Percentiles rank a stretch among this genome's conserved stretches.
Evolutionary conservation across 345 rosid genomes (phyloP).

Genomic region (Passiflora organensis): DNA sequence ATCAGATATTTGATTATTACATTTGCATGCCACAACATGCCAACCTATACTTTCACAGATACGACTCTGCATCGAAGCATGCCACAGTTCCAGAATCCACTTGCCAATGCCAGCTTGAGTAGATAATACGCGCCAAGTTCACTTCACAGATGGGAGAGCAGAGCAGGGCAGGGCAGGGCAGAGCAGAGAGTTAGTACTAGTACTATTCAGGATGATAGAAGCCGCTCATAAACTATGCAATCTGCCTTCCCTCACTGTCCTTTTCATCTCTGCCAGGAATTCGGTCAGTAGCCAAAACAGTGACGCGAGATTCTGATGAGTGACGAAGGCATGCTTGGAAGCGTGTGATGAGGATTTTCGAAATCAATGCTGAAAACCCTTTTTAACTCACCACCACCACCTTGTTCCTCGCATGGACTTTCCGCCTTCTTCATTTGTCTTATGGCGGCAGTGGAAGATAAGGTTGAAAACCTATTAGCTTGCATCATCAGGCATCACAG

Average conservation of each 20-base stretch:
- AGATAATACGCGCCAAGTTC: too few species aligned
- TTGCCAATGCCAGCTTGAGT: too few species aligned
- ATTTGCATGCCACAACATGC: constrained; percentile 45
- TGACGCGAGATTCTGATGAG: constrained; percentile 40
- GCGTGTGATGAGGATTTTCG: constrained; percentile 45
- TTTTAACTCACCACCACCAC: too few species aligned
- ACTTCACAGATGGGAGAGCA: too few species aligned
- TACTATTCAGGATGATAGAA: too few species aligned
- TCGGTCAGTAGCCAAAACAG: constrained; percentile 10
- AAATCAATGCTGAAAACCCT: constrained; percentile 30
- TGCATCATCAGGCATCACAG: constrained; percentile 16
- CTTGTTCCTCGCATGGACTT: too few species aligned
- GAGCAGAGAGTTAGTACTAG: too few species aligned
- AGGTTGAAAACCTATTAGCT: background rate
- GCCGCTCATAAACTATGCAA: constrained; percentile 7
- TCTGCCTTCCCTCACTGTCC: constrained; percentile 1
- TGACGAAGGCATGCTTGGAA: constrained; percentile 46
- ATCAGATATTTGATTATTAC: constrained; percentile 27
- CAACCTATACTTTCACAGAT: constrained; percentile 28
- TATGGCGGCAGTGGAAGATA: constrained; percentile 44
- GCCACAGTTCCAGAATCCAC: too few species aligned
- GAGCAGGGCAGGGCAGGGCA: too few species aligned
- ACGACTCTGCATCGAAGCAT: too few species aligned
- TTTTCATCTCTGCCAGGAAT: constrained; percentile 8
- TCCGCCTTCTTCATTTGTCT: background rate